phyloP scores from a whole-genome alignment of 2,329 filamentous ascomycete genomes.

The Fusarium sp. region DNA sequence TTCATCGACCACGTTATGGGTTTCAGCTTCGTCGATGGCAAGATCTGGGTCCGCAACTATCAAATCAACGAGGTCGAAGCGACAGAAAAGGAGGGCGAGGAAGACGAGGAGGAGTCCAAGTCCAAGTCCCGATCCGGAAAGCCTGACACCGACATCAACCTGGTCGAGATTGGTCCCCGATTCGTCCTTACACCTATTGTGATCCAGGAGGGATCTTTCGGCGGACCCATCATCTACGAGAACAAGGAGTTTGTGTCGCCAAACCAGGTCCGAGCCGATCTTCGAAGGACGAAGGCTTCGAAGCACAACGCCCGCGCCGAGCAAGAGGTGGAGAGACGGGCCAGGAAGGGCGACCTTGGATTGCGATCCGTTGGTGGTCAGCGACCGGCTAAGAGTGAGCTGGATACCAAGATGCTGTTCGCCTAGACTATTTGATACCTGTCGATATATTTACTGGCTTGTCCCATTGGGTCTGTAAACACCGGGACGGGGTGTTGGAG shows the following conservation, averaged over 20 bases:
- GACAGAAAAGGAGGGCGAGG: slow-evolving; percentile 58
- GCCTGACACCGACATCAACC: slow-evolving; percentile 78
- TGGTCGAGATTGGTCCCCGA: slow-evolving; percentile 93
- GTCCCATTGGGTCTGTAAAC: slow-evolving; percentile 41
- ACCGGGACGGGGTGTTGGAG: slow-evolving; percentile 46
- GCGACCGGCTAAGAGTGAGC: slow-evolving; percentile 72
- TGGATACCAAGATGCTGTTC: slow-evolving; percentile 85
- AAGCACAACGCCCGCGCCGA: slow-evolving; percentile 84
- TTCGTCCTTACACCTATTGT: slow-evolving; percentile 95
- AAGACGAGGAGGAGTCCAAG: slow-evolving; percentile 62
- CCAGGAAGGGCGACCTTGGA: slow-evolving; percentile 82
- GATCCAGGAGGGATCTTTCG: slow-evolving; percentile 94
- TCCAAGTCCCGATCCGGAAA: slow-evolving; percentile 53
- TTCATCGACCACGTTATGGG: slow-evolving; percentile 96
- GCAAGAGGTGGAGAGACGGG: slow-evolving; percentile 76
- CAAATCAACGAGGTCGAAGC: slow-evolving; percentile 88
- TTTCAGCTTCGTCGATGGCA: slow-evolving; percentile 90
- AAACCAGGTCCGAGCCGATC: slow-evolving; percentile 90
- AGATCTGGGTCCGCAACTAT: slow-evolving; percentile 96
- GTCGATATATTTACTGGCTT: slow-evolving; percentile 47
- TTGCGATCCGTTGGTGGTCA: slow-evolving; percentile 76
- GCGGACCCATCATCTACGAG: slow-evolving; percentile 96
- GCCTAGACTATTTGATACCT: slow-evolving; percentile 62
- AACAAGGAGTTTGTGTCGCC: slow-evolving; percentile 98
- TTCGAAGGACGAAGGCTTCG: slow-evolving; percentile 80